Conservation (phyloP, 352 stramenopile species). For the Nothophytophthora sp. region DNA sequence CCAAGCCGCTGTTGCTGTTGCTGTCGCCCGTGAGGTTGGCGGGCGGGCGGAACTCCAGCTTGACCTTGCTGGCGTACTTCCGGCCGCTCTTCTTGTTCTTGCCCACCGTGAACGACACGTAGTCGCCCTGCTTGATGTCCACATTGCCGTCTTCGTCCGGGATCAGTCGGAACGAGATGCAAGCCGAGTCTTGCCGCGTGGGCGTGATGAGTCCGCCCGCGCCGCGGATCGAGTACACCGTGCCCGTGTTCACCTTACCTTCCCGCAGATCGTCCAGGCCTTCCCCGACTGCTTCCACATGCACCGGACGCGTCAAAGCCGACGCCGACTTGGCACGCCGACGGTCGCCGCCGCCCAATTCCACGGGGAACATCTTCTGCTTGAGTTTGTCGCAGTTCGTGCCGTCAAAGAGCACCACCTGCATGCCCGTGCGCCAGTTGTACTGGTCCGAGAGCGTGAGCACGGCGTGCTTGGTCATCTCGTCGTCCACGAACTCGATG, state of each 20-base stretch:
- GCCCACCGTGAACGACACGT: conserved; percentile 87
- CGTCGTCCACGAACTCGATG: conserved; percentile 88
- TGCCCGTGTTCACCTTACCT: conserved; percentile 87
- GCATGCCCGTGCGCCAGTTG: conserved; percentile 86
- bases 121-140: conserved; percentile 84
- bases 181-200: conserved; percentile 80
- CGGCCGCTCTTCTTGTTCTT: conserved; percentile 91
- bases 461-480: conserved; percentile 90
- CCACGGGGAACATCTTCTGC: conserved; percentile 89
- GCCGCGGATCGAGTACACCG: conserved; percentile 86
- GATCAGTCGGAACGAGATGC: conserved; percentile 89
- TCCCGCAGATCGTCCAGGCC: conserved; percentile 83
- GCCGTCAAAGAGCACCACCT: conserved; percentile 89
- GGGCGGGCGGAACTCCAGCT: conserved; percentile 85
- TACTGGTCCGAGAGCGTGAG: conserved; percentile 87
- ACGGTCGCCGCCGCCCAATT: conserved; percentile 65
- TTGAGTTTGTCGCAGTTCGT: conserved; percentile 90
- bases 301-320: conserved; percentile 64
- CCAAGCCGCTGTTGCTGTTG: too few species aligned
- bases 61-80: conserved; percentile 89
- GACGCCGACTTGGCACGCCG: conserved; percentile 82
- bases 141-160: conserved; percentile 86
- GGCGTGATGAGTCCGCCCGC: conserved; percentile 84
- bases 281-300: conserved; percentile 84
- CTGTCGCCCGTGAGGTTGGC: conserved; percentile 46